Evolutionary conservation across 2,329 filamentous ascomycete genomes (phyloP).

Genomic region (Sarocladium kiliense): DNA sequence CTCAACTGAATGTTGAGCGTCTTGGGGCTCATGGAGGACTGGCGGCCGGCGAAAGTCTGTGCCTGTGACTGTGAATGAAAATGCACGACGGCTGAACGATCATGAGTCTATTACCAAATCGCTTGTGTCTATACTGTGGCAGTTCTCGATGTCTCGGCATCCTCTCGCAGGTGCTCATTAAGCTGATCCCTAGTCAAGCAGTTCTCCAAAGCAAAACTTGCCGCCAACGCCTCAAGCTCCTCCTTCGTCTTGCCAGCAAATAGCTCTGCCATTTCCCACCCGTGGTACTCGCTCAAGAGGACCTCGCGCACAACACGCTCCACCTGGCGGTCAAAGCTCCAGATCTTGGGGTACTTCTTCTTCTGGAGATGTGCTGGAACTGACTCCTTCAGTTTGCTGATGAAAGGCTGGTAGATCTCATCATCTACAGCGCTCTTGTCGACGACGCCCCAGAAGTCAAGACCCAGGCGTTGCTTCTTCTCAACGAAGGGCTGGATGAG

Average conservation of each 20-base stretch:
- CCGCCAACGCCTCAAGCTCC: constrained; percentile 49
- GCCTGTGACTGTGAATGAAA: too few species aligned
- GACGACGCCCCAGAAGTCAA: constrained; percentile 49
- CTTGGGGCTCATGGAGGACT: too few species aligned
- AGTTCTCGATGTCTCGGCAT: constrained; percentile 23
- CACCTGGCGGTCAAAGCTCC: constrained; percentile 46
- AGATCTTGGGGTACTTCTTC: constrained; percentile 41
- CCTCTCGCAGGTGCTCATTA: constrained; percentile 42
- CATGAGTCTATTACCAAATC: neutral
- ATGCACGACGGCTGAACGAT: too few species aligned
- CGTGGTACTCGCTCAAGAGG: constrained; percentile 42
- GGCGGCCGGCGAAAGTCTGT: too few species aligned
- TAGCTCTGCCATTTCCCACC: constrained; percentile 49
- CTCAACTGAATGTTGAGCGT: too few species aligned
- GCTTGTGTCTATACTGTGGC: neutral
- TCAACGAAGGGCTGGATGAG: constrained; percentile 46
- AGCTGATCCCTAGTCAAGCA: constrained; percentile 46
- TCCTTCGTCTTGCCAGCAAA: constrained; percentile 45
- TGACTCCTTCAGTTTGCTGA: constrained; percentile 31
- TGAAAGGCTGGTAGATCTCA: constrained; percentile 32
- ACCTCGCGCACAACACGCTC: constrained; percentile 35
- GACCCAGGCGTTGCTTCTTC: constrained; percentile 48
- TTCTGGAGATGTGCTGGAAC: constrained; percentile 36
- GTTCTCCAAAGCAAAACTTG: constrained; percentile 46
- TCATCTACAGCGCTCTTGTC: constrained; percentile 22